Base-by-base conservation (phyloP, 164 flowering plant genomes). In the Piper betle region DNA sequence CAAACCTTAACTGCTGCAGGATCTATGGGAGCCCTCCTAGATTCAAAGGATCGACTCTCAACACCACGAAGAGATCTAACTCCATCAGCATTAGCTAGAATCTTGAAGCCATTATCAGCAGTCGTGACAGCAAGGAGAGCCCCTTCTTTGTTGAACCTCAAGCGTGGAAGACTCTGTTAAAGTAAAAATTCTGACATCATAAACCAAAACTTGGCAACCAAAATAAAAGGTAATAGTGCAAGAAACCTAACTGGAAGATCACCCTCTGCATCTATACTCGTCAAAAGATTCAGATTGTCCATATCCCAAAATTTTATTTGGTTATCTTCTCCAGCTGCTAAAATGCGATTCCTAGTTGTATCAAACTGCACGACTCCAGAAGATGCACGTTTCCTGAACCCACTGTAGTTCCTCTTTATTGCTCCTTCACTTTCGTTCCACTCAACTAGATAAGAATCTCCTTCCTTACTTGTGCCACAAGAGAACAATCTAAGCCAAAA, bases 341-440 rank as follows among this genome's bases (percentile, higher is more conserved):
- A 68, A 66, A 92, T 82, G 71, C 69, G 95, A 73, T 92, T 92
- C 61, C 77, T 83, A 37, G 96, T 81, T 0, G 98, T 84, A 68
- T 92, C 98, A 70, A 92, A 88, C 62, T 89, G 96, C 61, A 85
- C 93, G 43, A 92, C 83, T 41, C 91, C 93, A 39, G 55, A 91
- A 39, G 55, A 41, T 42, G 89, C 87, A 64, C 82, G 82, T 82
- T 87, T 88, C 69, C 86, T 77, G 60, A 88, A 83, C 55, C 96
- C 96, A 72, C 54, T 1, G 72, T 87, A 92, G 6, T 78, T 77
- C 72, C 95, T 80, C 78, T 81, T 88, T 68, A 88, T 79, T 37
- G 91, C 81, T 67, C 98, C 98, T 79, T 92, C 95, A 71, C 93
- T 92, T 74, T 88, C 98, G 77, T 85, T 87, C 96, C 96, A 92